These are phyloP conservation scores for Solioccasus polychromus DNA, from an alignment of 768 basidiomycete genomes.

Conservation along the genomic window DNA sequence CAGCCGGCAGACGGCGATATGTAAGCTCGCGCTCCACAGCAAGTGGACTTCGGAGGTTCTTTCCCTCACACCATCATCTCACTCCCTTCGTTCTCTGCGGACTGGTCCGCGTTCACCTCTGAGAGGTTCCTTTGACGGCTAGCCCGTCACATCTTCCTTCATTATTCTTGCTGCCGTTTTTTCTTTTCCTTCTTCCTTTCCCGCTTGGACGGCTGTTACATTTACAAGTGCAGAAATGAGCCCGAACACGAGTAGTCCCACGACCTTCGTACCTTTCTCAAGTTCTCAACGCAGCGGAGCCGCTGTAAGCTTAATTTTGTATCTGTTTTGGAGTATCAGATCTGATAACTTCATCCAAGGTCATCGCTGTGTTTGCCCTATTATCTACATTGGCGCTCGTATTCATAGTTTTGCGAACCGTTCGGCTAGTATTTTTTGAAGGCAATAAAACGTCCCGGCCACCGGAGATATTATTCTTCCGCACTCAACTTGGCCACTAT, in stretches of 20 bases:
- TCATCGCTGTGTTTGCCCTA: conserved; percentile 51
- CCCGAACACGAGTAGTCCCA: conserved; percentile 2
- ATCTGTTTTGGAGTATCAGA: not conserved
- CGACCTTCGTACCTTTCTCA: conserved; percentile 11
- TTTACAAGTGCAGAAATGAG: conserved; percentile 1
- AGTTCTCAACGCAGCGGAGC: conserved; percentile 11
- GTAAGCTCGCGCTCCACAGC: not conserved
- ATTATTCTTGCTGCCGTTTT: conserved; percentile 1
- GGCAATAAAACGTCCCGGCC: conserved; percentile 26
- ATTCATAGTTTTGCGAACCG: conserved; percentile 46
- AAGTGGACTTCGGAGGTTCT: not conserved
- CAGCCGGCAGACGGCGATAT: too few species aligned
- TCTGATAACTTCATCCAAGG: conserved; percentile 21
- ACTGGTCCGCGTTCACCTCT: conserved; percentile 35
- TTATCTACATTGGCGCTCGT: conserved; percentile 52
- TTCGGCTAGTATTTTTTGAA: conserved; percentile 41
- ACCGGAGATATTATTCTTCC: conserved; percentile 60
- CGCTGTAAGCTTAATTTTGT: conserved; percentile 18
- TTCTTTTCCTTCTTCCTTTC: not conserved
- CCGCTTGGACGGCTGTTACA: not conserved
- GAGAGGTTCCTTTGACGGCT: conserved; percentile 28
- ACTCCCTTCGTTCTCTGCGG: conserved; percentile 29
- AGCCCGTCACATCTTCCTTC: conserved; percentile 18
- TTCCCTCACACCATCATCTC: conserved; percentile 17
- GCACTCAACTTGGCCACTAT: conserved; percentile 69